These are phyloP conservation scores for Ballota nigra DNA, from an alignment of 257 asterid species.

Conservation along the genomic window DNA sequence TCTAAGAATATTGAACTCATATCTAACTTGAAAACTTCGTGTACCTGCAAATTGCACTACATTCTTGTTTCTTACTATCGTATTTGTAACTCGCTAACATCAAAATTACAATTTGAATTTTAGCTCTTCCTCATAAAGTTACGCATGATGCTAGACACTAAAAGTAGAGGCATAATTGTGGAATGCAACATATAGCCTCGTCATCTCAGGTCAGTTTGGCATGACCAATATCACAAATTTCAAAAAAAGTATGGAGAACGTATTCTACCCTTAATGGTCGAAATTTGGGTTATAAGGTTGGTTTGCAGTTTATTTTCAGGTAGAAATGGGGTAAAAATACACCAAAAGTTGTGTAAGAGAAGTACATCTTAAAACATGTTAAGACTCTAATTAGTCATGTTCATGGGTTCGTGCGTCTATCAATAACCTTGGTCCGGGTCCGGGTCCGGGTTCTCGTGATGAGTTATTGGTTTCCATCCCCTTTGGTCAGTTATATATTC, in stretches of 20 bases:
- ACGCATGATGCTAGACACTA: background rate
- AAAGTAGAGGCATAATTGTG: background rate
- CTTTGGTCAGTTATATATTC: background rate
- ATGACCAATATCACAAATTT: background rate
- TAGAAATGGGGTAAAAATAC: too few relatives aligned
- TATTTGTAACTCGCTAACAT: background rate
- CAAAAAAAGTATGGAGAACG: background rate
- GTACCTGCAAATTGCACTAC: background rate
- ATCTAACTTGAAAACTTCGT: background rate
- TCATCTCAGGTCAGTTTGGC: background rate
- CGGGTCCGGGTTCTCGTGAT: background rate
- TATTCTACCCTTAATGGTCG: background rate
- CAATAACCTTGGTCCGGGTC: background rate
- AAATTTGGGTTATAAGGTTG: too few relatives aligned
- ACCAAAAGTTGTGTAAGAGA: background rate
- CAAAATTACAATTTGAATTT: background rate
- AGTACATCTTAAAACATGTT: background rate
- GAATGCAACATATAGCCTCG: background rate
- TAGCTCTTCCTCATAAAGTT: background rate
- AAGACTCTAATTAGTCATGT: background rate
- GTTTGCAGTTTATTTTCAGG: too few relatives aligned
- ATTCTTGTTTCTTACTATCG: background rate
- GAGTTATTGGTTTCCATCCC: background rate
- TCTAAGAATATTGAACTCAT: background rate
- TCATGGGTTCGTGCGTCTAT: background rate